Evolutionary conservation across 1,284 basidiomycete species (phyloP).

Genomic region (Ustilago esculenta): DNA sequence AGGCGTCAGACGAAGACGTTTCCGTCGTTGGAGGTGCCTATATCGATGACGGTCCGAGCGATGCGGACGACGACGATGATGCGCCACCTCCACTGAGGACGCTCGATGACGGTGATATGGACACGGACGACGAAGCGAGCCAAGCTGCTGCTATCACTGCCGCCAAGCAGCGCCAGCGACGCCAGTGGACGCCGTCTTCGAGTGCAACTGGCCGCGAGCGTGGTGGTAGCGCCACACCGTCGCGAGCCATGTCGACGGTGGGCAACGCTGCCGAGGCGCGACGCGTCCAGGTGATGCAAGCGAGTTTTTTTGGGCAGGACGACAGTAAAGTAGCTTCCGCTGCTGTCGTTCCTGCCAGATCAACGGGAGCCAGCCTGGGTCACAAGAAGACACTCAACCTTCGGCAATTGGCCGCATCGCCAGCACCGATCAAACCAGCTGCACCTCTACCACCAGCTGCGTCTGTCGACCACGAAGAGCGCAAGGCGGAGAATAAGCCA

Average conservation of each 20-base stretch:
- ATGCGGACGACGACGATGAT: slow-evolving; percentile 42
- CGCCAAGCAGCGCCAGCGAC: slow-evolving; percentile 35
- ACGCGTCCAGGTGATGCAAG: slow-evolving; percentile 66
- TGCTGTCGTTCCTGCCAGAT: slow-evolving; percentile 47
- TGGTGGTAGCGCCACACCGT: slow-evolving; percentile 38
- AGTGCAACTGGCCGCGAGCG: slow-evolving; percentile 29
- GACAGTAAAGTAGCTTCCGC: slow-evolving; percentile 53
- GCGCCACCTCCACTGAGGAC: slow-evolving; percentile 43
- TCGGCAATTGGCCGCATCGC: slow-evolving; percentile 7
- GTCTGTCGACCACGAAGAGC: slow-evolving; percentile 2
- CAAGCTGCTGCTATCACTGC: slow-evolving; percentile 34
- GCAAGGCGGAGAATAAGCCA: slow-evolving; percentile 10
- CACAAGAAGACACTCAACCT: slow-evolving; percentile 29
- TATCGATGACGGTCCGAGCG: slow-evolving; percentile 3
- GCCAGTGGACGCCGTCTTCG: slow-evolving; percentile 38
- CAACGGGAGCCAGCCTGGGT: slow-evolving; percentile 43
- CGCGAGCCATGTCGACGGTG: slow-evolving; percentile 40
- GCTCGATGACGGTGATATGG: slow-evolving; percentile 44
- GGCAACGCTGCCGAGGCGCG: slow-evolving; percentile 50
- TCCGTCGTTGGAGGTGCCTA: slow-evolving; percentile 12
- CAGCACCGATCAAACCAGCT: slow-evolving; percentile 6
- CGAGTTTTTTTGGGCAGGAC: slow-evolving; percentile 66
- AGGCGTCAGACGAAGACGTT: slow-evolving; percentile 16
- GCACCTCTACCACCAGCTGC: not conserved
- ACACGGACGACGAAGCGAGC: slow-evolving; percentile 39